A percentile compares a stretch with the other conserved stretches of the same genome.
Evolutionary conservation across 2,329 filamentous ascomycete genomes (phyloP).

Genomic region (Colletotrichum brevisporum): DNA sequence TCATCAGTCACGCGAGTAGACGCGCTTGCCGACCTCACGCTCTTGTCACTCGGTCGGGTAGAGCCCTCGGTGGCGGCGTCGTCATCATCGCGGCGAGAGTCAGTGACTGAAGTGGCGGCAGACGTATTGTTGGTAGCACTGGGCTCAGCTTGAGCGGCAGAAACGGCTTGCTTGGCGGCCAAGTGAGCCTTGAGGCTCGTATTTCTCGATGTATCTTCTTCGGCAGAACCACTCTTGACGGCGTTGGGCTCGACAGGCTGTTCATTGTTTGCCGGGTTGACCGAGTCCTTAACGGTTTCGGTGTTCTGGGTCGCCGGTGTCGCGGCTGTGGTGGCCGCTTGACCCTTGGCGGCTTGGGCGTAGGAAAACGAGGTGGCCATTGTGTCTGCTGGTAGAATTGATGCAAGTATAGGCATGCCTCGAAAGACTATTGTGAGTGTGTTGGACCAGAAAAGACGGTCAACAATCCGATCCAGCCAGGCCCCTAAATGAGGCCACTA

Average conservation of each 20-base stretch:
- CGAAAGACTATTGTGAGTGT: conserved; percentile 24
- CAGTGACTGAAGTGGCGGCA: conserved; percentile 55
- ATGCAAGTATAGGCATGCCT: conserved; percentile 38
- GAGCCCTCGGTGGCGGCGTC: conserved; percentile 55
- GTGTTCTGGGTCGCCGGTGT: conserved; percentile 47
- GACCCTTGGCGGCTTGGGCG: conserved; percentile 93
- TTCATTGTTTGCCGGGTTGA: conserved; percentile 42
- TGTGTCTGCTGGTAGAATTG: conserved; percentile 42
- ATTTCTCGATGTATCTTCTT: conserved; percentile 37
- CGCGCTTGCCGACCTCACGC: conserved; percentile 73
- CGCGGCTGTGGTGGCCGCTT: conserved; percentile 61
- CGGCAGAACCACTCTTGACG: conserved; percentile 22
- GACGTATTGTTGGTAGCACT: conserved; percentile 46
- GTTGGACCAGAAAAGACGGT: conserved; percentile 34
- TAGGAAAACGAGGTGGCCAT: conserved; percentile 85
- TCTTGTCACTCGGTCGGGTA: conserved; percentile 59
- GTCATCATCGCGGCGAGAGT: conserved; percentile 56
- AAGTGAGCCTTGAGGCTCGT: conserved; percentile 29
- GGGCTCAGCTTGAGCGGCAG: conserved; percentile 24
- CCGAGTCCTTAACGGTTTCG: conserved; percentile 46
- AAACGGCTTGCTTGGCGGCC: conserved; percentile 45
- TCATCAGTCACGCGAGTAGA: conserved; percentile 78
- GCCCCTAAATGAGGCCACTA: conserved; percentile 32
- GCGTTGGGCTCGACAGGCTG: conserved; percentile 32
- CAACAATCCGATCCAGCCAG: conserved; percentile 37